phyloP scores from a whole-genome alignment of 352 stramenopile genomes.

The Phytophthora hibernalis region DNA sequence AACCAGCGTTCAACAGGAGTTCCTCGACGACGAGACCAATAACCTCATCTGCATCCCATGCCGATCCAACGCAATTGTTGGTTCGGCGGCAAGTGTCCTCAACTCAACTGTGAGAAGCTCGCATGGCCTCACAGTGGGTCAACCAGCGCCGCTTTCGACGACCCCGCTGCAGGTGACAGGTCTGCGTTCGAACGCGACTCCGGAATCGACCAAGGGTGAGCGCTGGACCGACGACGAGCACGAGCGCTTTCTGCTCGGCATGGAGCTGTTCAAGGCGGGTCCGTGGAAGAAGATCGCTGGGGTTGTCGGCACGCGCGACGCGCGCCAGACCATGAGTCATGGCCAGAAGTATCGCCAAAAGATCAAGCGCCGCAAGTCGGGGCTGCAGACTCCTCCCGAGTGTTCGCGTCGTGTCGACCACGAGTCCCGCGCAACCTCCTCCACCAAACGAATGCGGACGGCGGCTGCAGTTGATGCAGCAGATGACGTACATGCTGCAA shows the following conservation, averaged over 20 bases:
- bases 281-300: slow-evolving; percentile 57
- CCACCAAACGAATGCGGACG: slow-evolving; percentile 31
- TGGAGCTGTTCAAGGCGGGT: slow-evolving; percentile 54
- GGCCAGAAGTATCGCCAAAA: slow-evolving; percentile 66
- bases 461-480: background rate
- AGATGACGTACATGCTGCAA: slow-evolving; percentile 11
- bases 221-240: slow-evolving; percentile 59
- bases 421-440: background rate
- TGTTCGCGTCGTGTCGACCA: background rate
- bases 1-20: slow-evolving; percentile 39
- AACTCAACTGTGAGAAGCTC: slow-evolving; percentile 2
- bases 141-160: background rate
- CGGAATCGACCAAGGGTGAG: slow-evolving; percentile 34
- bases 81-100: background rate
- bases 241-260: slow-evolving; percentile 52
- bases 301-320: slow-evolving; percentile 54
- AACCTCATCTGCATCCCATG: slow-evolving; percentile 42
- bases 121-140: background rate
- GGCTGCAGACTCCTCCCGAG: slow-evolving; percentile 6
- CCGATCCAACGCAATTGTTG: background rate
- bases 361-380: slow-evolving; percentile 48
- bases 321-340: slow-evolving; percentile 63
- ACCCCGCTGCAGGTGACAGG: background rate
- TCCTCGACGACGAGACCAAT: slow-evolving; percentile 47
- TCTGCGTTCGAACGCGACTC: background rate